A percentile compares a stretch with the other conserved stretches of the same genome.
phyloP scores from a whole-genome alignment of 2,329 filamentous ascomycete genomes.

The Zymoseptoria crescenta region DNA sequence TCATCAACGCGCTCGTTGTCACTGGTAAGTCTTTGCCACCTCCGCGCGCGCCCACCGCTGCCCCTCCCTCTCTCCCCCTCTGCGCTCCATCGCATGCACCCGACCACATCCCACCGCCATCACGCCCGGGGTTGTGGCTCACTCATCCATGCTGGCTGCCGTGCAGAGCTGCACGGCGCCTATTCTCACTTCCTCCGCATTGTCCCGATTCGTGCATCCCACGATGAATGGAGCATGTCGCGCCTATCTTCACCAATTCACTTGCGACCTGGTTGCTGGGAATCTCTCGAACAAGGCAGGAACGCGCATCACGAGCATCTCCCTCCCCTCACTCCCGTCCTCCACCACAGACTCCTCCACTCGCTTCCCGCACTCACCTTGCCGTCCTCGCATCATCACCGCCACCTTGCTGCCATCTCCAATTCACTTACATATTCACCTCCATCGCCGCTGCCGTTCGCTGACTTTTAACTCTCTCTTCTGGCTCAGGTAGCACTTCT shows the following conservation, averaged over 20 bases:
- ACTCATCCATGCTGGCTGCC: neutral
- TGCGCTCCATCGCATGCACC: neutral
- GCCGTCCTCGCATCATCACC: neutral
- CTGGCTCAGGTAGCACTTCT: neutral
- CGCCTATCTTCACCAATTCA: neutral
- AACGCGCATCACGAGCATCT: neutral
- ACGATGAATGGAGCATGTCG: neutral
- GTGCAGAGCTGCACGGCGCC: neutral
- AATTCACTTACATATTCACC: neutral
- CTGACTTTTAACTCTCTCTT: neutral
- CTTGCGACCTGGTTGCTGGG: neutral
- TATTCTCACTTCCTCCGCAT: neutral
- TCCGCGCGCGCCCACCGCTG: neutral
- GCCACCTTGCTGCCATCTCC: neutral
- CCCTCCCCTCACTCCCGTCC: neutral
- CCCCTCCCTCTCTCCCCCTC: neutral
- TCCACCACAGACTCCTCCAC: neutral
- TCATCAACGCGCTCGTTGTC: neutral
- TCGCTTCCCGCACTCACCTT: neutral
- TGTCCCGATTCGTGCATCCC: neutral
- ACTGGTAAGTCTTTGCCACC: neutral
- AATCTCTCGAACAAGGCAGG: neutral
- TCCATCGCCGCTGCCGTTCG: neutral
- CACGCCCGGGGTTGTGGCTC: neutral
- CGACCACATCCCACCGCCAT: neutral